Evolutionary conservation across 345 rosid genomes (phyloP).

Genomic region (Hypericum perforatum): DNA sequence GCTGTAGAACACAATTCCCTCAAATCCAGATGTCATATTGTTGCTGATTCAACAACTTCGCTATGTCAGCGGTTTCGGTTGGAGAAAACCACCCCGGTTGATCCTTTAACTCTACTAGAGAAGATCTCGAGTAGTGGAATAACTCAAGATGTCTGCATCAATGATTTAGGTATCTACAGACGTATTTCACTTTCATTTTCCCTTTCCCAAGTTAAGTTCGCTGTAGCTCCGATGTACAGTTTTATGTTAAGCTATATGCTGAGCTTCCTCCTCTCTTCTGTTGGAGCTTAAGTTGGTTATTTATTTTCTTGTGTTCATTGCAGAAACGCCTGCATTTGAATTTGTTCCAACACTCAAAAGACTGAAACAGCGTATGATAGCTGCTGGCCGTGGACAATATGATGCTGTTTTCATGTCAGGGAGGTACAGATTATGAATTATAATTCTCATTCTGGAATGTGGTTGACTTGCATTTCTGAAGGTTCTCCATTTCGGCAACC

Average conservation of each 20-base stretch:
- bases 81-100: conserved; percentile 59
- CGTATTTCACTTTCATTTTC: not conserved
- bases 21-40: conserved; percentile 3
- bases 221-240: too few species aligned
- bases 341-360: conserved; percentile 84
- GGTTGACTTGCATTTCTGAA: conserved; percentile 1
- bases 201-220: not conserved
- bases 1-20: conserved; percentile 1
- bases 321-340: conserved; percentile 90
- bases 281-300: conserved; percentile 3
- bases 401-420: conserved; percentile 95
- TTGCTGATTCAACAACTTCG: conserved; percentile 11
- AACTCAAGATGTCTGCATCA: conserved; percentile 76
- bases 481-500: not conserved
- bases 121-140: conserved; percentile 61
- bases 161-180: conserved; percentile 67
- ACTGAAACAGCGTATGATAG: conserved; percentile 62
- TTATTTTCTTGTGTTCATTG: conserved; percentile 15
- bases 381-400: conserved; percentile 80
- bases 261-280: not conserved
- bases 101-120: conserved; percentile 67
- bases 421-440: conserved; percentile 38
- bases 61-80: conserved; percentile 48
- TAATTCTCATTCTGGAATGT: not conserved
- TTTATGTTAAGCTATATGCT: too few species aligned